Evolutionary conservation across 2,329 filamentous ascomycete genomes (phyloP), one percentile per base, ranked within the genome.

Genomic region (Fusarium sambucinum): DNA sequence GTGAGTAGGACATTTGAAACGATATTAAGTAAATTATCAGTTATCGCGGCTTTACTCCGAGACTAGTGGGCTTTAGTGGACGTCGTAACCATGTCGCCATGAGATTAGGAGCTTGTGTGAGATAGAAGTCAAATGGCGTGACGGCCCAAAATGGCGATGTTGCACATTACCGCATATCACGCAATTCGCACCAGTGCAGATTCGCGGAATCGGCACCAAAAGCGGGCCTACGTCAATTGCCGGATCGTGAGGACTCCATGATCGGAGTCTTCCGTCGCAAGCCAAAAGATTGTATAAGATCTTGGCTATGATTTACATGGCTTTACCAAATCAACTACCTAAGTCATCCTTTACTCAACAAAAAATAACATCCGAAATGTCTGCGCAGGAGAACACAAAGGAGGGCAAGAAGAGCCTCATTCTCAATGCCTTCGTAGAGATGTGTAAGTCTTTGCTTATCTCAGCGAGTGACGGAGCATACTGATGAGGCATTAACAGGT

Each of bases 401-500:
- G 30, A 11, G 16, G 45, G 45, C 16, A 80, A 79, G 71, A 82
- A 81, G 70, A 77, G 75, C 54, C 69, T 82, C 33, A 79, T 82
- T 50, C 72, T 82, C 66, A 82, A 82, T 68, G 80, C 80, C 2
- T 82, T 82, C 57, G 80, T 82, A 11, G 78, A 79, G 6, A 48
- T 48, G 45, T 48, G 45, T 48, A 48, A 48, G 30, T 48, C 5
- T 25, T 25, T 33, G 1, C 7, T 11, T 48, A 2, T 7, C 16
- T 23, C 4, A 5, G 3, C 3, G 2, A 23, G 30, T 30, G 5
- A n/a, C 16, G 3, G 12, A 14, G 12, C 12, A 48, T 33, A 25
- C 45, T 48, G 5, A 48, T n/a, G 45, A 48, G 21, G 30, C 5
- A 48, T 48, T 33, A 69, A 79, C 77, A 72, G 79, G 78, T 60